Evolutionary conservation across 2,329 filamentous ascomycete genomes (phyloP).

Genomic region (Colletotrichum filicis): DNA sequence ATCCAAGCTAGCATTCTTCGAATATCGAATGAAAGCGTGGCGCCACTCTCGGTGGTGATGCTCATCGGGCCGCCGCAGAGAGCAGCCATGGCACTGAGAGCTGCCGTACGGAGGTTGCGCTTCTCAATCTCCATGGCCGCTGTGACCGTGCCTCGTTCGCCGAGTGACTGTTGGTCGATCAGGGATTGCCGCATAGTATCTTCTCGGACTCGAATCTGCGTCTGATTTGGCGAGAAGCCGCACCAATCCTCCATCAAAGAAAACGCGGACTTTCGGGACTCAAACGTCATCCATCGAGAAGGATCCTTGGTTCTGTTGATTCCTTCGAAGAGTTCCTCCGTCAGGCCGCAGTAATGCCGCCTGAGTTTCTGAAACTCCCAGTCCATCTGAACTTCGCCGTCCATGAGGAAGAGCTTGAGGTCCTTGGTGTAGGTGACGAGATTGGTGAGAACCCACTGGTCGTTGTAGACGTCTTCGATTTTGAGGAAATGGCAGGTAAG

Average conservation of each 20-base stretch:
- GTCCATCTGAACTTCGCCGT: constrained; percentile 93
- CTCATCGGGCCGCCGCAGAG: constrained; percentile 88
- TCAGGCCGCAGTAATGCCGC: constrained; percentile 91
- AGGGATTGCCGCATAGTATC: constrained; percentile 88
- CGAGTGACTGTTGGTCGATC: constrained; percentile 80
- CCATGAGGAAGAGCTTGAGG: constrained; percentile 92
- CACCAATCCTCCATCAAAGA: constrained; percentile 99
- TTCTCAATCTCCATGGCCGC: constrained; percentile 98
- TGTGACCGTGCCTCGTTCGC: constrained; percentile 81
- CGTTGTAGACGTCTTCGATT: constrained; percentile 79
- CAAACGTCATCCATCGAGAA: constrained; percentile 96
- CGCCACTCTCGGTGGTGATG: constrained; percentile 87
- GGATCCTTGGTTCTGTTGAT: constrained; percentile 88
- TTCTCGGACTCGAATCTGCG: constrained; percentile 82
- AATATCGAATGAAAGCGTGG: constrained; percentile 91
- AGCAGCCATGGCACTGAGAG: constrained; percentile 94
- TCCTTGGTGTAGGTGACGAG: constrained; percentile 92
- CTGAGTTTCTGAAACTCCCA: constrained; percentile 93
- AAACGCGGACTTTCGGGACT: constrained; percentile 94
- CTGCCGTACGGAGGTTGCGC: constrained; percentile 87
- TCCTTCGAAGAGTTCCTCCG: constrained; percentile 92
- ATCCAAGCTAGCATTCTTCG: constrained; percentile 95
- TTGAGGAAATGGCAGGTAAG: constrained; percentile 91
- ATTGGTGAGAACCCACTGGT: constrained; percentile 92
- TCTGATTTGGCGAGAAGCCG: constrained; percentile 92